Evolutionary conservation across 2,329 filamentous ascomycete species (phyloP).

Genomic region (Tolypocladium album): DNA sequence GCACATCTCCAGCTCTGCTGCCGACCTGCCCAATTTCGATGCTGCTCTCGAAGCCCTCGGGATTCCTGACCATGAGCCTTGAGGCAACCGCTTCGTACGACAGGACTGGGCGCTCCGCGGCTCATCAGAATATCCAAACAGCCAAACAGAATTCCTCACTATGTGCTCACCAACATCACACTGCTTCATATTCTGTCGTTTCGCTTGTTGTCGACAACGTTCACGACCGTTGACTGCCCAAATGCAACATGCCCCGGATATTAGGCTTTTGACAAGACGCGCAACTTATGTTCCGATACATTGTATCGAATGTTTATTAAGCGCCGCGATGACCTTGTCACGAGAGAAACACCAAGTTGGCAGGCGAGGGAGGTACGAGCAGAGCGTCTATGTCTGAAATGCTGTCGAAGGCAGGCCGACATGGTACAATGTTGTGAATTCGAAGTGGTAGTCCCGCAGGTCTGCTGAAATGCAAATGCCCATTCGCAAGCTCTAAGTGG

Average conservation of each 20-base stretch:
- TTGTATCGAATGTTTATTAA: background rate
- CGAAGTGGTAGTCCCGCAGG: background rate
- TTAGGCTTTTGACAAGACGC: background rate
- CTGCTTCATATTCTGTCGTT: background rate
- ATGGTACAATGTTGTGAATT: background rate
- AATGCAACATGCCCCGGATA: background rate
- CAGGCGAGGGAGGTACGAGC: background rate
- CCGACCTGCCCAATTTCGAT: conserved; percentile 19
- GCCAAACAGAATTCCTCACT: background rate
- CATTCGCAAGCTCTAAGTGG: background rate
- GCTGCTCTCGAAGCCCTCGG: conserved; percentile 16
- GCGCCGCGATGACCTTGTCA: background rate
- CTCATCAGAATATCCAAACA: background rate
- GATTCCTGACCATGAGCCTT: background rate
- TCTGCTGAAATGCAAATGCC: background rate
- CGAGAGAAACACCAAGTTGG: background rate
- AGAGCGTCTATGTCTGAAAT: background rate
- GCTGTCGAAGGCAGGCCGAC: background rate
- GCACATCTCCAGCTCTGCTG: conserved; percentile 17
- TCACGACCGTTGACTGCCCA: background rate
- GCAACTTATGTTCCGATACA: background rate
- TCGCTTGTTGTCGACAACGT: background rate
- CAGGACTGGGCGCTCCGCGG: background rate
- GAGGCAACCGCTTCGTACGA: background rate
- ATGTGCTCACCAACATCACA: background rate